A percentile compares a stretch with the other conserved stretches of the same genome.
Evolutionary conservation across 495 filamentous ascomycete species (phyloP).

Genomic region (Bombardia bombarda): DNA sequence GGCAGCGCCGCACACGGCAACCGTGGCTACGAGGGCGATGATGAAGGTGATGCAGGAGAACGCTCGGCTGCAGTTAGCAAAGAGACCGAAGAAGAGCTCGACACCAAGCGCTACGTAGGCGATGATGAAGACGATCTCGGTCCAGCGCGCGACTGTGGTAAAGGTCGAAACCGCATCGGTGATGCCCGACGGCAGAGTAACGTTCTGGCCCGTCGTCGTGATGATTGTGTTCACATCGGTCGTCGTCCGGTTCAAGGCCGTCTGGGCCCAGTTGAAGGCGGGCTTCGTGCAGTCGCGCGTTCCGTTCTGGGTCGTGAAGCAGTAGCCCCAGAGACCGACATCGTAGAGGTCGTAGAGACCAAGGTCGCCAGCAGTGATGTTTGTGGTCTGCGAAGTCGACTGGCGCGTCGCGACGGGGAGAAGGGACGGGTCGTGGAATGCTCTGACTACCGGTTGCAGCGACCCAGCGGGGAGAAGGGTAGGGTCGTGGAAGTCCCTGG

Average conservation of each 20-base stretch:
- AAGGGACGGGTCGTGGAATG: conserved; percentile 9
- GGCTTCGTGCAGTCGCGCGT: conserved; percentile 49
- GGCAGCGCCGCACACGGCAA: conserved; percentile 53
- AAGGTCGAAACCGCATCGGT: conserved; percentile 62
- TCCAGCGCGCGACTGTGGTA: conserved; percentile 67
- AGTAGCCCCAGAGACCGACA: conserved; percentile 83
- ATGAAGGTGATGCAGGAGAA: conserved; percentile 44
- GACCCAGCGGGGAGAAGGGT: background rate
- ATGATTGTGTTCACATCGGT: conserved; percentile 39
- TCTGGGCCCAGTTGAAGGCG: conserved; percentile 71
- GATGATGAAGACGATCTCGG: conserved; percentile 66
- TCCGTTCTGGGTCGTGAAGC: conserved; percentile 44
- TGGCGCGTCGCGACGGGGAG: background rate
- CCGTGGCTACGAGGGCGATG: conserved; percentile 42
- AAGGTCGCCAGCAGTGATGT: conserved; percentile 45
- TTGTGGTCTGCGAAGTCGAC: conserved; percentile 17
- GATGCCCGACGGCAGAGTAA: conserved; percentile 54
- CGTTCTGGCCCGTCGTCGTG: conserved; percentile 25
- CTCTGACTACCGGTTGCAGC: background rate
- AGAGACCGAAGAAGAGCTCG: conserved; percentile 71
- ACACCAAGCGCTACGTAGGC: conserved; percentile 62
- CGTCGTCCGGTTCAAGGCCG: conserved; percentile 47
- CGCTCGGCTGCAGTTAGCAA: conserved; percentile 48
- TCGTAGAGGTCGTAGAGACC: conserved; percentile 70
- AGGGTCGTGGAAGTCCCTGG: background rate